Evolutionary conservation across 164 flowering plant genomes (phyloP).

Genomic region (Warburgia ugandensis): DNA sequence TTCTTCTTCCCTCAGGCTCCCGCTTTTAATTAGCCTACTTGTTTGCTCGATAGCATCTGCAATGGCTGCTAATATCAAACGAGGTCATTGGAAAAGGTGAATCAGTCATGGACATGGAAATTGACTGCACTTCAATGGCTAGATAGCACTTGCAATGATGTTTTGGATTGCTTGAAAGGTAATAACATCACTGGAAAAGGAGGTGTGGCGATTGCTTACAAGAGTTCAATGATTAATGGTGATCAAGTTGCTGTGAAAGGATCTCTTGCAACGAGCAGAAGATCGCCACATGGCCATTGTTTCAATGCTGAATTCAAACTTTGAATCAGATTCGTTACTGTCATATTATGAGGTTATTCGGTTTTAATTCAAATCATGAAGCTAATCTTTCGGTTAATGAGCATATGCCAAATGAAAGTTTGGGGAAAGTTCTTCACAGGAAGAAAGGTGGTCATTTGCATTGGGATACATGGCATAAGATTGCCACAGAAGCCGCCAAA

Average conservation of each 20-base stretch:
- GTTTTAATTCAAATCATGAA: constrained; percentile 93
- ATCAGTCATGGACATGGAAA: constrained; percentile 76
- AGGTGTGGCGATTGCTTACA: constrained; percentile 97
- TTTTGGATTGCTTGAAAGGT: constrained; percentile 79
- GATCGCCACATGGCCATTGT: constrained; percentile 90
- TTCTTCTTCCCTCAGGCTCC: constrained; percentile 72
- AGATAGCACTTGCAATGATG: constrained; percentile 83
- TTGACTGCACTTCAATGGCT: constrained; percentile 91
- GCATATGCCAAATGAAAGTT: constrained; percentile 95
- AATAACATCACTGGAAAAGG: constrained; percentile 98
- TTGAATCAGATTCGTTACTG: constrained; percentile 87
- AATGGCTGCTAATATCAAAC: constrained; percentile 78
- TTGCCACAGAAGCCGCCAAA: constrained; percentile 92
- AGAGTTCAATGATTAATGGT: constrained; percentile 77
- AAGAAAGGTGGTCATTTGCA: constrained; percentile 95
- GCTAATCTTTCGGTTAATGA: constrained; percentile 91
- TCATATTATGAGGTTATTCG: constrained; percentile 86
- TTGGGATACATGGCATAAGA: constrained; percentile 95
- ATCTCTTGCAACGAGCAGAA: constrained; percentile 82
- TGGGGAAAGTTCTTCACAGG: constrained; percentile 95
- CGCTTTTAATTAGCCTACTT: constrained; percentile 83
- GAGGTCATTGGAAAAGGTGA: constrained; percentile 67
- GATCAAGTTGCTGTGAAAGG: constrained; percentile 88
- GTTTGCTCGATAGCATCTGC: constrained; percentile 89
- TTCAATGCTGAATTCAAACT: constrained; percentile 97